Evolutionary conservation across 2,329 filamentous ascomycete genomes (phyloP), one percentile per base, ranked within the genome.

Genomic region (Ceratocystis ficicola): DNA sequence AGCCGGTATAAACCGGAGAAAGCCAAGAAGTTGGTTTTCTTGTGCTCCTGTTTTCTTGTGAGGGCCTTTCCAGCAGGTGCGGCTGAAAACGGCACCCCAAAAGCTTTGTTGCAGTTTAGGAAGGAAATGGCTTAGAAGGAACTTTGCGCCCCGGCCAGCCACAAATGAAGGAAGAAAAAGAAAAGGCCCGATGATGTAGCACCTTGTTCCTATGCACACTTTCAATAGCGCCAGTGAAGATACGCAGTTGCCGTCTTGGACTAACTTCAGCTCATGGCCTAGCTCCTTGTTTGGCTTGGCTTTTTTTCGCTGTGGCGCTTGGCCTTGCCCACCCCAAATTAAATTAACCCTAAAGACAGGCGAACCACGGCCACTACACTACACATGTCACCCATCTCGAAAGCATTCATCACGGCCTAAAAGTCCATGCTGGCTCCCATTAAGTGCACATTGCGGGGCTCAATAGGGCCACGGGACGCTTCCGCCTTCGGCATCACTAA

Each of bases 31-130:
- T 7, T 4, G 1, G 36, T 41, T 41, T 41, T 41, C 36, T 41
- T 41, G 36, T 12, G 36, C 36, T 41, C 36, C 10, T 41, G 36
- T 36, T 36, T 36, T 36, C 32, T 36, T 36, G 32, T 8, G 32
- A 36, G 32, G 32, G 32, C 32, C 32, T 2, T 36, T 36, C 10
- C 32, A 28, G 28, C 44, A 25, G 61, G 17, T 44, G 55, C 63
- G 63, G 63, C 48, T 65, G 63, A 55, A 65, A 65, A 65, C 63
- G 63, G 63, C 55, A 65, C 44, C 52, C 36, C 30, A 32, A 32
- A 32, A 57, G 55, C 63, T 41, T 48, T 55, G 30, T 32, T 32
- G 30, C 7, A 1, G 30, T 32, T 32, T 7, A 32, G 30, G 30
- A 32, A 32, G 30, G 30, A 32, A 32, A 6, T 46, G 17, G 8